A percentile compares a stretch with the other conserved stretches of the same genome.
phyloP scores from a whole-genome alignment of 2,329 filamentous ascomycete species.

The Fusarium chaquense region DNA sequence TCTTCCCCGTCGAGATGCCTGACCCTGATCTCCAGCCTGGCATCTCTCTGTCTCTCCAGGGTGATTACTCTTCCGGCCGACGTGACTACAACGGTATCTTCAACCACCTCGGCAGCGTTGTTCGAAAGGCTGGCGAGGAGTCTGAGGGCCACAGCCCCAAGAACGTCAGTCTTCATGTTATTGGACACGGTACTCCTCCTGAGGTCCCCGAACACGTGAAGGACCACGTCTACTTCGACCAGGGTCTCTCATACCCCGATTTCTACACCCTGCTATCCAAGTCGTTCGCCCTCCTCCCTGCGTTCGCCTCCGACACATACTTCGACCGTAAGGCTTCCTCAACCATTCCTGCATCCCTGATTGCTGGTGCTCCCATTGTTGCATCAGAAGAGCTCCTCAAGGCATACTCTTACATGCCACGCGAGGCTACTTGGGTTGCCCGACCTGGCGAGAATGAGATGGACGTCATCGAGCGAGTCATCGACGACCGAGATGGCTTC shows the following conservation, averaged over 20 bases:
- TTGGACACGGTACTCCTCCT: constrained; percentile 45
- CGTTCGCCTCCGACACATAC: constrained; percentile 46
- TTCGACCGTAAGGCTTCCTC: constrained; percentile 49
- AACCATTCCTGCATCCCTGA: constrained; percentile 46
- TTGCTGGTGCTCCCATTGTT: constrained; percentile 47
- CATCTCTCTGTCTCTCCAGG: constrained; percentile 47
- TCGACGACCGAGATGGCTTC: constrained; percentile 41
- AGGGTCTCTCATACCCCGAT: constrained; percentile 46
- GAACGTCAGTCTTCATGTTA: constrained; percentile 44
- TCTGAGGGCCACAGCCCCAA: constrained; percentile 8
- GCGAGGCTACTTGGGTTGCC: constrained; percentile 44
- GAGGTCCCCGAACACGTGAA: constrained; percentile 42
- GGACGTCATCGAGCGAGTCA: constrained; percentile 45
- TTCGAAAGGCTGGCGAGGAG: constrained; percentile 38
- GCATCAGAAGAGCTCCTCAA: constrained; percentile 44
- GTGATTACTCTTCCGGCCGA: constrained; percentile 46
- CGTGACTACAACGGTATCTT: constrained; percentile 47
- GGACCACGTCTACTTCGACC: constrained; percentile 43
- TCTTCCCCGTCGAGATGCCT: constrained; percentile 43
- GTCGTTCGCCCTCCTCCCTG: constrained; percentile 43
- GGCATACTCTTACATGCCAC: constrained; percentile 45
- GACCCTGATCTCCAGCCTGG: constrained; percentile 28
- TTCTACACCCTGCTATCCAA: constrained; percentile 44
- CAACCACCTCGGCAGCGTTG: constrained; percentile 41
- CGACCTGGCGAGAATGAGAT: constrained; percentile 45